These are phyloP conservation scores for Carpinus viminea DNA, from an alignment of 306 rosid species.

Conservation along the genomic window DNA sequence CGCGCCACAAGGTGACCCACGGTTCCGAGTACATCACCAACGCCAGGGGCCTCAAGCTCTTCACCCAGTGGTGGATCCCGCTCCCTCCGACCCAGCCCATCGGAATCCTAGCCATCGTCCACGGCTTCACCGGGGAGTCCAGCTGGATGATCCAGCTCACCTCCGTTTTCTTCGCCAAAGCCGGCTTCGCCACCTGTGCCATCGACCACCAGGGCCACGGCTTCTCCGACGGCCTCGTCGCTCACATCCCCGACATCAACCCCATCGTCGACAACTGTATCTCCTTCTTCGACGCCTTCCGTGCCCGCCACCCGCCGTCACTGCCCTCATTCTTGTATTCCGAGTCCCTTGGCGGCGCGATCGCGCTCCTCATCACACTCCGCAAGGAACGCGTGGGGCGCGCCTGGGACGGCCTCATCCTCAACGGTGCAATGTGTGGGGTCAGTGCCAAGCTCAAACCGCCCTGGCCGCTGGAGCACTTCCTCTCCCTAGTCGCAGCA, in stretches of 20 bases:
- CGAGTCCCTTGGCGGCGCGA: constrained; percentile 95
- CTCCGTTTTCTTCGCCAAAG: constrained; percentile 69
- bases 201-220: constrained; percentile 98
- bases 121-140: constrained; percentile 94
- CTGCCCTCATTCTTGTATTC: constrained; percentile 80
- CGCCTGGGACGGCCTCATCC: constrained; percentile 66
- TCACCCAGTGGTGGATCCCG: constrained; percentile 95
- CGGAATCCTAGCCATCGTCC: constrained; percentile 75
- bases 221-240: constrained; percentile 83
- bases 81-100: constrained; percentile 50
- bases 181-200: constrained; percentile 88
- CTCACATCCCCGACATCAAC: constrained; percentile 87
- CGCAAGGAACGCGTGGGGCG: constrained; percentile 22
- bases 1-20: constrained; percentile 75
- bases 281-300: constrained; percentile 65
- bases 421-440: constrained; percentile 98
- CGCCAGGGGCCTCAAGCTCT: constrained; percentile 71
- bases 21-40: constrained; percentile 67
- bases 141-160: constrained; percentile 96
- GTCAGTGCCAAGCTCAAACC: constrained; percentile 92
- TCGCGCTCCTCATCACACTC: constrained; percentile 75
- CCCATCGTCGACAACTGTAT: constrained; percentile 88
- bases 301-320: constrained; percentile 48
- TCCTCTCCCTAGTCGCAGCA: constrained; percentile 67
- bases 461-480: constrained; percentile 93